phyloP scores from a whole-genome alignment of 768 basidiomycete genomes.

The Kwoniella sp. region DNA sequence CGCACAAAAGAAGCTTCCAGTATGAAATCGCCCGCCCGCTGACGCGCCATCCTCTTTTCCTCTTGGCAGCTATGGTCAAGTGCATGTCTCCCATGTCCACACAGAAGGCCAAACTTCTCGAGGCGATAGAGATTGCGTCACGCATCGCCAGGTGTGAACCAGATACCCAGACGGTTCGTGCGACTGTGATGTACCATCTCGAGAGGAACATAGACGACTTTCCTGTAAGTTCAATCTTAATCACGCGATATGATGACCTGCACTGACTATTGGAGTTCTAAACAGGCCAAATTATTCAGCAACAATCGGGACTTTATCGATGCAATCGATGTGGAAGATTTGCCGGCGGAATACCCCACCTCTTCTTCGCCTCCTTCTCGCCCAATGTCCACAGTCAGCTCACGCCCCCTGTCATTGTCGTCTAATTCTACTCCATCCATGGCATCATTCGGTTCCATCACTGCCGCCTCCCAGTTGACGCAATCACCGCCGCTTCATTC shows the following conservation, averaged over 20 bases:
- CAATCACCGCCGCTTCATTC: constrained; percentile 19
- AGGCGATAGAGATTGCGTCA: constrained; percentile 84
- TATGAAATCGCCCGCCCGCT: no score
- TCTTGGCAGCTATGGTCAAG: constrained; percentile 78
- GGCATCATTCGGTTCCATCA: constrained; percentile 32
- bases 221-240: constrained; percentile 60
- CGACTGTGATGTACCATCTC: constrained; percentile 83
- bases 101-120: constrained; percentile 74
- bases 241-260: not conserved
- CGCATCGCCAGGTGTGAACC: constrained; percentile 89
- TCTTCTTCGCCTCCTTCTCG: constrained; percentile 30
- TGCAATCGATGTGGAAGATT: constrained; percentile 89
- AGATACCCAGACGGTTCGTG: constrained; percentile 86
- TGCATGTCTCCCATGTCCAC: constrained; percentile 77
- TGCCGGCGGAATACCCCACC: constrained; percentile 39
- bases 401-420: constrained; percentile 57
- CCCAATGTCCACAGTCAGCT: constrained; percentile 56
- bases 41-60: no score
- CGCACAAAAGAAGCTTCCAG: no score
- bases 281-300: constrained; percentile 75
- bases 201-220: constrained; percentile 84
- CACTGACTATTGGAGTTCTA: constrained; percentile 8
- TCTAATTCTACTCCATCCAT: constrained; percentile 53
- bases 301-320: constrained; percentile 85
- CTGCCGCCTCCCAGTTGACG: constrained; percentile 18